phyloP scores from a whole-genome alignment of 2,329 filamentous ascomycete genomes.

The Penicillium nordicum region DNA sequence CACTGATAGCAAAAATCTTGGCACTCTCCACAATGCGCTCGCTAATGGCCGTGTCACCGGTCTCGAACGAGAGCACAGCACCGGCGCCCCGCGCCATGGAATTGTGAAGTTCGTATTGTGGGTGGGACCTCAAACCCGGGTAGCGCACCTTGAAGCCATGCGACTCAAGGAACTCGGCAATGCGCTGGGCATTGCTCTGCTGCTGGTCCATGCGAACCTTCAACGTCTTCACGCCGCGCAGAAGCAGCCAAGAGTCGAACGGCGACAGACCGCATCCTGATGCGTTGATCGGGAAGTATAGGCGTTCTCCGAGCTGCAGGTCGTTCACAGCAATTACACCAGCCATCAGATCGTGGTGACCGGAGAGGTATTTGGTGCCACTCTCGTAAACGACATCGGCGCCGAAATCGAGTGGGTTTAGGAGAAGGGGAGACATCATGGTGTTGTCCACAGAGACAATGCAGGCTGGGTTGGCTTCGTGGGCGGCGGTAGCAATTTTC shows the following conservation, averaged over 20 bases:
- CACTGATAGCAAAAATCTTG: conserved; percentile 88
- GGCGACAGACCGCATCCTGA: conserved; percentile 92
- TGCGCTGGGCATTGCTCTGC: conserved; percentile 83
- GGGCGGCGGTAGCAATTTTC: conserved; percentile 70
- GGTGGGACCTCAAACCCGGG: conserved; percentile 88
- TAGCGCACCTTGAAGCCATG: conserved; percentile 95
- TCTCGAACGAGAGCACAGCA: conserved; percentile 94
- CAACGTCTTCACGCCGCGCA: conserved; percentile 93
- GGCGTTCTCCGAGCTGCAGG: conserved; percentile 72
- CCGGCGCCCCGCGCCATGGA: conserved; percentile 92
- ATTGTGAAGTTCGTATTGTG: conserved; percentile 94
- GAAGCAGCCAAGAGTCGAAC: conserved; percentile 92
- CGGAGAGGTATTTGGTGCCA: conserved; percentile 95
- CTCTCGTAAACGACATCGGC: conserved; percentile 97
- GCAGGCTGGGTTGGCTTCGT: conserved; percentile 72
- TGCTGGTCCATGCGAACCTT: conserved; percentile 99
- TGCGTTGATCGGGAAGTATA: conserved; percentile 96
- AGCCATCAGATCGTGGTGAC: conserved; percentile 98
- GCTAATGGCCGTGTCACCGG: conserved; percentile 75
- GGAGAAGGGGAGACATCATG: conserved; percentile 93
- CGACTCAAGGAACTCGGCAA: conserved; percentile 86
- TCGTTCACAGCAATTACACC: conserved; percentile 93
- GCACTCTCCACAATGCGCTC: conserved; percentile 94
- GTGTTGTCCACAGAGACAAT: conserved; percentile 96
- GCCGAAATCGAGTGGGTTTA: conserved; percentile 89